Conservation (phyloP, 257 asterid genomes). For the Solanum virginianum region DNA sequence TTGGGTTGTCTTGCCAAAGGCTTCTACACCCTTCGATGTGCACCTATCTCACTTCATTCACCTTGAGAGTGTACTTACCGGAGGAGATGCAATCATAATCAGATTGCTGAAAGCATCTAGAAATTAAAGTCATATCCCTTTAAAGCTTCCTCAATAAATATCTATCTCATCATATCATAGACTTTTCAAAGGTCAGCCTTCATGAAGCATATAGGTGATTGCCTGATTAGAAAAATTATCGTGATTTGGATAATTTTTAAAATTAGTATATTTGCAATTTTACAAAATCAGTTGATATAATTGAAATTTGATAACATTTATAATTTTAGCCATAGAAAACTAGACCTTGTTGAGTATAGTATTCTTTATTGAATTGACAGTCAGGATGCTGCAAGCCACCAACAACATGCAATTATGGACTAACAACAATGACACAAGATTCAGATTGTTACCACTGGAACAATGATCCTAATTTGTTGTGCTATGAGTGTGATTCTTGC, state of each 20-base stretch:
- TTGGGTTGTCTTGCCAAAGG: too few species aligned
- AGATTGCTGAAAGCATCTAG: too few species aligned
- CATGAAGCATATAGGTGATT: too few species aligned
- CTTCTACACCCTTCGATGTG: too few species aligned
- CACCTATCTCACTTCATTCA: too few species aligned
- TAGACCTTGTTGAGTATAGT: background rate
- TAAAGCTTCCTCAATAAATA: too few species aligned
- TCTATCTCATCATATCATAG: too few species aligned
- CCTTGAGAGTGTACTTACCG: too few species aligned
- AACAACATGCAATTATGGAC: slow-evolving; percentile 63
- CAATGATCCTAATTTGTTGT: slow-evolving; percentile 47
- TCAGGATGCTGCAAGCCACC: slow-evolving; percentile 99
- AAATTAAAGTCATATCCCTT: too few species aligned
- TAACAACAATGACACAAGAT: slow-evolving; percentile 38
- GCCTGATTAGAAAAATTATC: background rate
- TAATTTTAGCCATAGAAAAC: background rate
- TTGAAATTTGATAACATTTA: background rate
- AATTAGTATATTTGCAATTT: background rate
- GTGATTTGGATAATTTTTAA: background rate
- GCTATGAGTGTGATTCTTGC: slow-evolving; percentile 94
- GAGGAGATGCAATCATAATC: too few species aligned
- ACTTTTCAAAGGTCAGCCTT: too few species aligned
- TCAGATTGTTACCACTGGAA: slow-evolving; percentile 85
- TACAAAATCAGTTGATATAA: background rate
- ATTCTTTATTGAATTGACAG: slow-evolving; percentile 14